These are phyloP conservation scores for Fusarium austroafricanum DNA, from an alignment of 2,329 filamentous ascomycete genomes.

Conservation along the genomic window DNA sequence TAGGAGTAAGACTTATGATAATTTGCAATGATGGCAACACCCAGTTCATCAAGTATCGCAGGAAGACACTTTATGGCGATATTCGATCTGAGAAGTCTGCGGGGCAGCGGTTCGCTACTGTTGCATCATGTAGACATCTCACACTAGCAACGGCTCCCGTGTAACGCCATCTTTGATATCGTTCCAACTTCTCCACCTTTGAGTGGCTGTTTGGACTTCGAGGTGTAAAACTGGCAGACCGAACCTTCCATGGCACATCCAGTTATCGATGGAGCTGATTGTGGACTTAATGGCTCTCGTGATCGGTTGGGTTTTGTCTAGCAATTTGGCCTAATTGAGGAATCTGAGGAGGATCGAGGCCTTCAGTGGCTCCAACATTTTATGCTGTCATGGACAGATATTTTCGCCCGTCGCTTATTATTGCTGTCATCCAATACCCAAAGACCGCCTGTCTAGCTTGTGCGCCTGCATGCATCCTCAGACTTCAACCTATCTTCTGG, in stretches of 20 bases:
- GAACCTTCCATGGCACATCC: neutral
- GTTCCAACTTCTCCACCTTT: conserved; percentile 23
- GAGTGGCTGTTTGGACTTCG: neutral
- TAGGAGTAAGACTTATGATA: conserved; percentile 25
- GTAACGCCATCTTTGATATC: conserved; percentile 29
- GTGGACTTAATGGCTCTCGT: neutral
- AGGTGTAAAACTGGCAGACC: neutral
- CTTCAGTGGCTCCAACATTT: neutral
- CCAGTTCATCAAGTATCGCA: conserved; percentile 16
- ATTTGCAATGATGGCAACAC: conserved; percentile 21
- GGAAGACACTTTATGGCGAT: conserved; percentile 21
- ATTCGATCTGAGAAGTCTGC: conserved; percentile 27
- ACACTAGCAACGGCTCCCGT: conserved; percentile 39
- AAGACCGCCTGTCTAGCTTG: conserved; percentile 6
- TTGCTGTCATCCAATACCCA: conserved; percentile 11
- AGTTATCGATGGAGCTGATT: neutral
- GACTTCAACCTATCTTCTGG: conserved; percentile 3
- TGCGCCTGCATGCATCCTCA: conserved; percentile 16
- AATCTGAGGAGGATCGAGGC: neutral
- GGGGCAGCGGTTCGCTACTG: conserved; percentile 29
- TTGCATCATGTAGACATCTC: conserved; percentile 31
- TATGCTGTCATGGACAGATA: neutral
- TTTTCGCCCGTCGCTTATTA: neutral
- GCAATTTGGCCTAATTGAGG: neutral
- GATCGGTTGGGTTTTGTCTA: conserved; percentile 2